These are phyloP conservation scores for Schizophyllum amplum DNA, from an alignment of 1,284 basidiomycete genomes.

Conservation along the genomic window DNA sequence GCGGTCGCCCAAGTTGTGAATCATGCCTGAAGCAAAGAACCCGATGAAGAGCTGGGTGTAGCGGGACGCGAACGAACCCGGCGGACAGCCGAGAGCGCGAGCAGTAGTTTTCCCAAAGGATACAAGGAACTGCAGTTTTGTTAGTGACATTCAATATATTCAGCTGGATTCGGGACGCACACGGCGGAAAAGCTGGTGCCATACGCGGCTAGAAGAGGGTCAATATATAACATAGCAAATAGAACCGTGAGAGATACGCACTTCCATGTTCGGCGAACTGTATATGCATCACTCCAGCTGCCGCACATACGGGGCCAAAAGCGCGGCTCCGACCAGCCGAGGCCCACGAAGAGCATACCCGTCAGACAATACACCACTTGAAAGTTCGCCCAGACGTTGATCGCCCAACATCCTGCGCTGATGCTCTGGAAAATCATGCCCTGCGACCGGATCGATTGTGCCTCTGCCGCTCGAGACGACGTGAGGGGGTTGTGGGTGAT, in stretches of 20 bases:
- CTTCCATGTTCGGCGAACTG: neutral
- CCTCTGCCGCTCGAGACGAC: neutral
- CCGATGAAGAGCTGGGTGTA: constrained; percentile 11
- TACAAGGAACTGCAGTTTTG: constrained; percentile 1
- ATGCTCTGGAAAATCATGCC: neutral
- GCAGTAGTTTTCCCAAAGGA: constrained; percentile 3
- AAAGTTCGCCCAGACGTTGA: neutral
- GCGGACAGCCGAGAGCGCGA: constrained; percentile 2
- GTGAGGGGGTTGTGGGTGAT: neutral
- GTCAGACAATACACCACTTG: neutral
- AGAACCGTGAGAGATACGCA: neutral
- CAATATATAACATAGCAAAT: neutral
- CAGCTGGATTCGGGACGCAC: constrained; percentile 2
- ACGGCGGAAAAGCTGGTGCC: constrained; percentile 12
- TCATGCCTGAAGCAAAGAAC: constrained; percentile 9
- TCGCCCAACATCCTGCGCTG: neutral
- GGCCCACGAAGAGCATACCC: constrained; percentile 3
- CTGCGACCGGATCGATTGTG: neutral
- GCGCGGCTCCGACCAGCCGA: neutral
- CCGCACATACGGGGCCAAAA: neutral
- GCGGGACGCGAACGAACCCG: constrained; percentile 5
- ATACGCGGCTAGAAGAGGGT: constrained; percentile 5
- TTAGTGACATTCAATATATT: neutral
- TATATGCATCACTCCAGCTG: constrained; percentile 4
- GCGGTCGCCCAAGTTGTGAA: constrained; percentile 6